Base-by-base conservation (phyloP, 176 grass and related monocot genomes). In the Aegilops bicornis region DNA sequence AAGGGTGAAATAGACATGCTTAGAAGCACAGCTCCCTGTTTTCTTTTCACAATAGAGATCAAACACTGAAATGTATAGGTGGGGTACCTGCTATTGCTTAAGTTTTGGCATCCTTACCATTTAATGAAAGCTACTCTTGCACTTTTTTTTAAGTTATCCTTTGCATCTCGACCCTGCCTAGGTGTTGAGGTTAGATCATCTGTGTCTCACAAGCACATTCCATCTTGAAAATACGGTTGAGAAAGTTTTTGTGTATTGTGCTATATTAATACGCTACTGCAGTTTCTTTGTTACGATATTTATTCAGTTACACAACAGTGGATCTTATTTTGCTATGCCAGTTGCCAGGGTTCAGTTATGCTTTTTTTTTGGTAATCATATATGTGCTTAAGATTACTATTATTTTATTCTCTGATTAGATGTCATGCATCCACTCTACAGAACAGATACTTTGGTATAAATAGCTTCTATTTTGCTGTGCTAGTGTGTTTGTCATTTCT, bases 41-140 rank as follows among this genome's bases (percentile, higher is more conserved):
- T 79, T 62, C 62, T 29, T 25, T 31, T 81, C 48, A 81, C 50
- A 65, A n/a, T 76, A 30, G 30, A 67, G 52, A 69, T 73, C 30
- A 58, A 66, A 73, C 6, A 45, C 37, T 68, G n/a, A 75, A 84
- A 63, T 59, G 35, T 22, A 81, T 76, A 43, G 15, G 36, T 67
- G 45, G 45, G 36, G 4, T 64, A 85, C 47, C 35, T 24, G 19
- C 36, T 76, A 17, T 86, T 50, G 50, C 83, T 87, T 72, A 83
- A 64, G n/a, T 77, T 83, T 32, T 42, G 52, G 35, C 52, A 81
- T 76, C 62, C 37, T 87, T 77, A 62, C 45, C 56, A 76, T 63
- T 66, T 69, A 13, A 60, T 54, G 43, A 83, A 79, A 77, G 70
- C 10, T 56, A 70, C 45, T 32, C 64, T 79, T 79, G 60, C 22